Evolutionary conservation across 306 rosid genomes (phyloP), one percentile per base, ranked within the genome.

Genomic region (Luffa aegyptiaca): DNA sequence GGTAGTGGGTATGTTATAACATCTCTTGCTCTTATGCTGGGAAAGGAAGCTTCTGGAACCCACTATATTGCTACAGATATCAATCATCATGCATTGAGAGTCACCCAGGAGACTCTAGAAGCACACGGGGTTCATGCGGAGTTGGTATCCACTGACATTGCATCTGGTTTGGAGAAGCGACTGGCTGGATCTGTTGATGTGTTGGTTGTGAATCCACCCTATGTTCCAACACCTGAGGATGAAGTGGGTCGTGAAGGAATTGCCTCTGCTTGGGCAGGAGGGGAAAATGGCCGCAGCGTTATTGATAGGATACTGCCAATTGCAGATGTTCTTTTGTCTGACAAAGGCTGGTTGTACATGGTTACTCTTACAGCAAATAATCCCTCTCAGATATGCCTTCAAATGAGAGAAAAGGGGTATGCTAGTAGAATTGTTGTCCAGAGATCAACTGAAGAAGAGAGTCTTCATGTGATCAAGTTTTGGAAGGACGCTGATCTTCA

Each of bases 1-100:
- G 99, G 99, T 3, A 96, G 99, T 73, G 99, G 99, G 70, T 93
- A 96, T 82, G 93, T 93, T 59, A 90, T 96, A 74, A 90, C 99
- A 68, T 96, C 99, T 61, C 90, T 96, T 37, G 97, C 99, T 75
- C 98, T 96, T 61, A 88, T 93, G 82, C 94, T 96, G 33, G 89
- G 92, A 45, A 84, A 85, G 80, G 93, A 90, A 65, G 83, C 84
- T 81, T 35, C 70, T 56, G 92, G 84, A 26, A 58, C 75, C 39
- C 90, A 89, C 61, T 93, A 82, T 75, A 82, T 96, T 80, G 99
- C 98, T n/a, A 96, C 99, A 11, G 99, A 96, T 80, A 90, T 88
- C 83, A 96, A 90, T 81, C 97, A 93, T 1, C 85, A 86, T 51
- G 99, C 99, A 17, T 82, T 88, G 68, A 85, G 21, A 46, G 94